These are phyloP conservation scores for Botrytis medusae DNA, from an alignment of 2,329 filamentous ascomycete species.

Conservation along the genomic window DNA sequence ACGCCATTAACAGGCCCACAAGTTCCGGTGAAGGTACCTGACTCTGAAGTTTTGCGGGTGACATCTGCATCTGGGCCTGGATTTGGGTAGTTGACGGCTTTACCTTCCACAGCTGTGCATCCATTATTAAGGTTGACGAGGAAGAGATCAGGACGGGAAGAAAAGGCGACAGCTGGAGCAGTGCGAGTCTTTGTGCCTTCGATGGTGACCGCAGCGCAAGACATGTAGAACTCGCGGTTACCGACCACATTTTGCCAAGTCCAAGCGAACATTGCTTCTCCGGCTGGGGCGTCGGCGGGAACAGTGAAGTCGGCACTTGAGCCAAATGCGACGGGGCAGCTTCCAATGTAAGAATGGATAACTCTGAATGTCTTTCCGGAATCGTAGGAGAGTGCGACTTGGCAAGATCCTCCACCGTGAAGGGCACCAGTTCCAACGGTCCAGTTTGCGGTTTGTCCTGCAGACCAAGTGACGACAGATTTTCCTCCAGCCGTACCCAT, in stretches of 20 bases:
- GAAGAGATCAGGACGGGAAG: constrained; percentile 55
- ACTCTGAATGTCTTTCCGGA: constrained; percentile 57
- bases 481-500: constrained; percentile 20
- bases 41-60: constrained; percentile 19
- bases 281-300: constrained; percentile 23
- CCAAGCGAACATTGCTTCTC: constrained; percentile 43
- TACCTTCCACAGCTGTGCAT: constrained; percentile 50
- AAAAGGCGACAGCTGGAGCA: constrained; percentile 42
- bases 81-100: constrained; percentile 54
- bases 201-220: constrained; percentile 60
- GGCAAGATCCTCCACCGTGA: constrained; percentile 60
- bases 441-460: constrained; percentile 52
- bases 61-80: constrained; percentile 49
- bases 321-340: constrained; percentile 4
- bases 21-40: constrained; percentile 29
- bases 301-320: constrained; percentile 13
- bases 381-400: constrained; percentile 59
- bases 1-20: constrained; percentile 33
- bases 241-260: constrained; percentile 59
- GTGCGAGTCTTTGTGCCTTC: constrained; percentile 24
- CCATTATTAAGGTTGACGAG: constrained; percentile 55
- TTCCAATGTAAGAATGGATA: constrained; percentile 50
- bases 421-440: constrained; percentile 49
- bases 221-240: constrained; percentile 68
- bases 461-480: constrained; percentile 46